Evolutionary conservation across 2,329 filamentous ascomycete species (phyloP).

Genomic region (Thelonectria rubi): DNA sequence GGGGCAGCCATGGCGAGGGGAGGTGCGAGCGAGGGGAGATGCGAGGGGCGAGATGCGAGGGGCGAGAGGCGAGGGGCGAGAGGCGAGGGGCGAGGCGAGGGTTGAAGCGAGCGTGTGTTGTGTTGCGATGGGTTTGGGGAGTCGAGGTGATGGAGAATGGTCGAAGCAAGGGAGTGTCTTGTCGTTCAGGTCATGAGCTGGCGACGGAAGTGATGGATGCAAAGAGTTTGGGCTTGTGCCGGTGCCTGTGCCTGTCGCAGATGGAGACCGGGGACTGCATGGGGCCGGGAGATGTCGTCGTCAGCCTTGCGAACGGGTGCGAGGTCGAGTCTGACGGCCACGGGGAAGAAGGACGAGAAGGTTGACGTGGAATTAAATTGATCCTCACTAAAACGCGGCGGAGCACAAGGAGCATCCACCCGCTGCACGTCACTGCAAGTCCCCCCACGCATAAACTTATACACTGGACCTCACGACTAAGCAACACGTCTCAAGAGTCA

Average conservation of each 20-base stretch:
- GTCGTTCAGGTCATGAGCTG: slow-evolving; percentile 11
- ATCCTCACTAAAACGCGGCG: neutral
- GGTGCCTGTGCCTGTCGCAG: neutral
- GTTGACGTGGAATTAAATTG: slow-evolving; percentile 19
- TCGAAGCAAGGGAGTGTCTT: neutral
- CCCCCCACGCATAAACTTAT: too few species aligned
- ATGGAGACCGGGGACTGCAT: slow-evolving; percentile 13
- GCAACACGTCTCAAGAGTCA: neutral
- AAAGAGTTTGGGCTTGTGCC: neutral
- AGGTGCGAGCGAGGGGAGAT: slow-evolving; percentile 8
- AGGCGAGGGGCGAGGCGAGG: neutral
- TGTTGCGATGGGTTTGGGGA: neutral
- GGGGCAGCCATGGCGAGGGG: slow-evolving; percentile 56
- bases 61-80: too few species aligned
- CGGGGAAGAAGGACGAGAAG: neutral
- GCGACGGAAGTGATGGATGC: neutral
- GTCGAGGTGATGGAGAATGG: neutral
- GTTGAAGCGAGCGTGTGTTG: neutral
- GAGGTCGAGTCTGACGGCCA: too few species aligned
- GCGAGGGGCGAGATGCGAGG: too few species aligned
- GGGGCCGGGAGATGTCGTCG: slow-evolving; percentile 1
- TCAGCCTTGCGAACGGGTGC: slow-evolving; percentile 21
- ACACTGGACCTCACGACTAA: neutral
- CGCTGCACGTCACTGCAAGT: too few species aligned
- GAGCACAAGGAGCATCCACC: too few species aligned